A percentile compares a stretch with the other conserved stretches of the same genome.
phyloP scores from a whole-genome alignment of 768 basidiomycete genomes.

The Imleria badia region DNA sequence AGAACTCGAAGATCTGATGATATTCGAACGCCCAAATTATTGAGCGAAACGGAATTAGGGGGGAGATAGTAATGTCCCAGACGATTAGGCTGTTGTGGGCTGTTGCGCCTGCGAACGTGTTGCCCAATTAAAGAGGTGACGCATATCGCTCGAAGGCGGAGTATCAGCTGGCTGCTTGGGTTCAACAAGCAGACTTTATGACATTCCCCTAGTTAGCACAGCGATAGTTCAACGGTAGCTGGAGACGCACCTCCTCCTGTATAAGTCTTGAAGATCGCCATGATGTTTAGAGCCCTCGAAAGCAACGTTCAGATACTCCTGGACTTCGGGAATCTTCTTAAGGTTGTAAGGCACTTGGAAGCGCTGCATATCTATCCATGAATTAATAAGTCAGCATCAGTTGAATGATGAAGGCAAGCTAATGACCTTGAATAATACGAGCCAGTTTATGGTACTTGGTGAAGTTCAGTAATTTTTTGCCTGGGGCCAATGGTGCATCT shows the following conservation, averaged over 20 bases:
- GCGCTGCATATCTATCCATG: constrained; percentile 75
- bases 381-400: constrained; percentile 1
- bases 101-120: constrained; percentile 52
- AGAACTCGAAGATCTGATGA: constrained; percentile 16
- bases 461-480: constrained; percentile 87
- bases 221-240: not conserved
- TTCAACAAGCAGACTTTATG: constrained; percentile 71
- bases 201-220: not conserved
- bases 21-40: constrained; percentile 11
- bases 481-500: constrained; percentile 70
- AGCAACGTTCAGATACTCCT: constrained; percentile 69
- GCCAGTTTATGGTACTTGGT: constrained; percentile 94
- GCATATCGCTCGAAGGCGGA: constrained; percentile 64
- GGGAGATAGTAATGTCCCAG: constrained; percentile 20
- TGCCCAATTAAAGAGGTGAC: constrained; percentile 79
- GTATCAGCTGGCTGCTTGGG: constrained; percentile 77
- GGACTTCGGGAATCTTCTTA: constrained; percentile 87
- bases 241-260: constrained; percentile 70
- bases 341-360: constrained; percentile 87
- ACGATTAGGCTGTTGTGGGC: constrained; percentile 35
- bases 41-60: constrained; percentile 1
- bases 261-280: constrained; percentile 83
- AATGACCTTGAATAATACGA: constrained; percentile 74
- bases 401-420: not conserved
- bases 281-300: constrained; percentile 76